A percentile compares a stretch with the other conserved stretches of the same genome.
Conservation (phyloP, 352 stramenopile species). For the Aphanomyces astaci region DNA sequence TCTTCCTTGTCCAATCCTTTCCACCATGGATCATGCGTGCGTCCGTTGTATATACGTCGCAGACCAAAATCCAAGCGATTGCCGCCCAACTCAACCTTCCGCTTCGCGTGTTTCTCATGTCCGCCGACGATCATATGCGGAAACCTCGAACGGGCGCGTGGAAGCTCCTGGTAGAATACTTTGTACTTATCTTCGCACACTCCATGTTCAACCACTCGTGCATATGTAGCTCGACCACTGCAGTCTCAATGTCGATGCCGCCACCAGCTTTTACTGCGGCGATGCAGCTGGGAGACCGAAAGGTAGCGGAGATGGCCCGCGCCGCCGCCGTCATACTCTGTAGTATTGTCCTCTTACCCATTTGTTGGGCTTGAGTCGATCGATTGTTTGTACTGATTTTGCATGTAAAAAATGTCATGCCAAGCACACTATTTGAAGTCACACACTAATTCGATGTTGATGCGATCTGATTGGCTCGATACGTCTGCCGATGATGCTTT, state of each 20-base stretch:
- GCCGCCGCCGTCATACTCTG: neutral
- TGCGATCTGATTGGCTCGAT: too few relatives aligned
- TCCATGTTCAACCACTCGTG: neutral
- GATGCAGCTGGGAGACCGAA: conserved; percentile 70
- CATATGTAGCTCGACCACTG: neutral
- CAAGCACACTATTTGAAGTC: too few relatives aligned
- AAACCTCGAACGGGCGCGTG: conserved; percentile 70
- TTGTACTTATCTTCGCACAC: conserved; percentile 24
- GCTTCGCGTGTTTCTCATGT: conserved; percentile 61
- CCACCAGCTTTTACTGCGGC: conserved; percentile 68
- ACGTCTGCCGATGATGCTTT: too few relatives aligned
- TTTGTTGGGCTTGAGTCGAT: too few relatives aligned
- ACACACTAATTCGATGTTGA: too few relatives aligned
- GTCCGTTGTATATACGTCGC: neutral
- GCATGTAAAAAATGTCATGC: too few relatives aligned
- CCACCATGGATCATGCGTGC: too few relatives aligned
- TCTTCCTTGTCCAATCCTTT: too few relatives aligned
- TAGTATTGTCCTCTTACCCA: too few relatives aligned
- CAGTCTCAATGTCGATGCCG: conserved; percentile 32
- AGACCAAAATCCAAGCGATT: conserved; percentile 65
- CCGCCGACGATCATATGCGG: conserved; percentile 63
- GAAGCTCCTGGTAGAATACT: conserved; percentile 39
- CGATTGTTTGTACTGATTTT: too few relatives aligned
- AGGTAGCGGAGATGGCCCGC: too few relatives aligned
- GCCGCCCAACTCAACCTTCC: conserved; percentile 50